Percentiles rank a stretch among this genome's conserved stretches.
Evolutionary conservation across 768 basidiomycete genomes (phyloP).

Genomic region (Dacryopinax primogenitus): DNA sequence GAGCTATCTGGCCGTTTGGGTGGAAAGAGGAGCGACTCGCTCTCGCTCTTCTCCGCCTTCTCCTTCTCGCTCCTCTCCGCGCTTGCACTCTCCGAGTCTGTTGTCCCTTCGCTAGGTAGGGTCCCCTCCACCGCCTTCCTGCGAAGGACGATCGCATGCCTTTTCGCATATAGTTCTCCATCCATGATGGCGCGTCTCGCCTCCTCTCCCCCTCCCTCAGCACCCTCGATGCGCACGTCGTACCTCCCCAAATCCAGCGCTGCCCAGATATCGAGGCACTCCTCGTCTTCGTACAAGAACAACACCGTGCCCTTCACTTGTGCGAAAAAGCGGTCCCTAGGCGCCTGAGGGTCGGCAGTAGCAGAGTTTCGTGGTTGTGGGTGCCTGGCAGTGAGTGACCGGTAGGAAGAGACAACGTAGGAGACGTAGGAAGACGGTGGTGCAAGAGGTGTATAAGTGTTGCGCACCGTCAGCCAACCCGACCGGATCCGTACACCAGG

Average conservation of each 20-base stretch:
- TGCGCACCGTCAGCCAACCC: constrained; percentile 62
- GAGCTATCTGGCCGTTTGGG: constrained; percentile 27
- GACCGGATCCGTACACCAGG: not conserved
- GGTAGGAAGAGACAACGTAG: constrained; percentile 20
- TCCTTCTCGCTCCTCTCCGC: constrained; percentile 33
- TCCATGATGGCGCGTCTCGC: constrained; percentile 37
- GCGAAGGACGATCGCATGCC: constrained; percentile 56
- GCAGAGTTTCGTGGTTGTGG: constrained; percentile 8
- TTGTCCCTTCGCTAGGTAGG: constrained; percentile 32
- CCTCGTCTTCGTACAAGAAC: constrained; percentile 88
- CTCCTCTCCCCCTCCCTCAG: constrained; percentile 16
- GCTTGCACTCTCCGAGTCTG: constrained; percentile 23
- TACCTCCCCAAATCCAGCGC: constrained; percentile 77
- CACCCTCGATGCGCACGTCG: constrained; percentile 56
- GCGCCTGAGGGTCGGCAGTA: constrained; percentile 27
- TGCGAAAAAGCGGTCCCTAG: constrained; percentile 87
- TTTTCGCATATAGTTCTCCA: constrained; percentile 80
- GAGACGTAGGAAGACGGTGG: constrained; percentile 13
- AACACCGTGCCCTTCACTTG: constrained; percentile 83
- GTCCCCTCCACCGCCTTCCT: constrained; percentile 23
- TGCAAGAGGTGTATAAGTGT: constrained; percentile 19
- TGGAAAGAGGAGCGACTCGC: constrained; percentile 25
- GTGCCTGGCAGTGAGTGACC: constrained; percentile 21
- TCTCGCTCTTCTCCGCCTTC: constrained; percentile 34
- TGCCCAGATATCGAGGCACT: constrained; percentile 77